Conservation (phyloP, 495 filamentous ascomycete species). For the Choiromyces venosus region DNA sequence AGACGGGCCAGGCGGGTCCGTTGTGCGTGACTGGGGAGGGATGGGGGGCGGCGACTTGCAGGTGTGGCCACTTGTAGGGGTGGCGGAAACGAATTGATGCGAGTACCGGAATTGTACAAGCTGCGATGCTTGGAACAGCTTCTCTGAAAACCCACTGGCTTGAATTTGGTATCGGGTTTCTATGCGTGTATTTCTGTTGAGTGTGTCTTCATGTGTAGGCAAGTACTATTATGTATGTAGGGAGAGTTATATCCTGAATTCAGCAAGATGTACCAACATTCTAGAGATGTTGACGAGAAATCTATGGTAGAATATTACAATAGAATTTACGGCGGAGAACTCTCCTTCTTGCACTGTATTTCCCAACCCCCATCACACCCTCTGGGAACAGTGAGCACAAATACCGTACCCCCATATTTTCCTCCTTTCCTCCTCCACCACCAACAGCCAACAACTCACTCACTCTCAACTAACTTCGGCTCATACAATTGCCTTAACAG, state of each 20-base stretch:
- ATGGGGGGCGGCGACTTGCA: neutral
- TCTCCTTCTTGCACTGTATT: neutral
- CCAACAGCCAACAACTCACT: neutral
- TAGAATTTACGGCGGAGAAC: neutral
- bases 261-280: neutral
- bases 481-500: neutral
- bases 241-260: neutral
- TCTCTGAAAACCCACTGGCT: neutral
- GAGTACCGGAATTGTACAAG: neutral
- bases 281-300: neutral
- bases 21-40: neutral
- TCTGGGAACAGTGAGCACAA: neutral
- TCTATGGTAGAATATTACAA: neutral
- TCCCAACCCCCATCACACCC: neutral
- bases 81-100: neutral
- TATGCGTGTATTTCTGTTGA: neutral
- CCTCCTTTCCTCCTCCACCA: neutral
- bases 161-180: neutral
- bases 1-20: neutral
- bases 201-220: neutral
- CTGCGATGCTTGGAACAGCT: neutral
- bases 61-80: neutral
- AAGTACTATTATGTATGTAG: neutral
- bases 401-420: neutral
- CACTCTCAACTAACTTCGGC: neutral